Evolutionary conservation across 257 asterid species (phyloP).

Genomic region (Voacanga thouarsii): DNA sequence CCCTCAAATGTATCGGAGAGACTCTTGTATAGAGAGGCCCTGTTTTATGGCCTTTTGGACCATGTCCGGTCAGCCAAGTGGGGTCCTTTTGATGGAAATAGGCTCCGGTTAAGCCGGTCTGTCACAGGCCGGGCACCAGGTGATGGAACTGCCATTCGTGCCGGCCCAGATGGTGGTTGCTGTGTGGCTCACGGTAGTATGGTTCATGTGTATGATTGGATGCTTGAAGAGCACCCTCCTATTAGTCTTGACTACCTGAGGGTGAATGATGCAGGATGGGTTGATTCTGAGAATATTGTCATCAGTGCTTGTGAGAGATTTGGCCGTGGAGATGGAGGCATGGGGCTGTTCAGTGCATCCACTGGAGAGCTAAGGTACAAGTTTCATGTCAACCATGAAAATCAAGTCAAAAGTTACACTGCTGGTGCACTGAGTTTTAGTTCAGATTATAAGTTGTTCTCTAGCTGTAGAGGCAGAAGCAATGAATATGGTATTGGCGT

Average conservation of each 20-base stretch:
- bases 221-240: slow-evolving; percentile 76
- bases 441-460: slow-evolving; percentile 68
- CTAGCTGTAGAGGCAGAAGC: slow-evolving; percentile 86
- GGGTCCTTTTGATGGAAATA: slow-evolving; percentile 85
- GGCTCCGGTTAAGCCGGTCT: slow-evolving; percentile 45
- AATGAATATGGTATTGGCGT: slow-evolving; percentile 90
- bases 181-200: slow-evolving; percentile 92
- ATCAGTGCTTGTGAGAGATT: slow-evolving; percentile 77
- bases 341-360: slow-evolving; percentile 67
- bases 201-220: slow-evolving; percentile 96
- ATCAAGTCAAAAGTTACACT: slow-evolving; percentile 60
- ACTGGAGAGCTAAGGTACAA: slow-evolving; percentile 66
- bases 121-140: slow-evolving; percentile 79
- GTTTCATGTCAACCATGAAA: slow-evolving; percentile 67
- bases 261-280: slow-evolving; percentile 80
- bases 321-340: slow-evolving; percentile 82
- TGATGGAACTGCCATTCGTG: slow-evolving; percentile 86
- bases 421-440: slow-evolving; percentile 78
- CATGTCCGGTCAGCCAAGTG: slow-evolving; percentile 79
- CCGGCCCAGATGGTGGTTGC: slow-evolving; percentile 88
- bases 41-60: slow-evolving; percentile 65
- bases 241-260: slow-evolving; percentile 82
- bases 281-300: slow-evolving; percentile 60
- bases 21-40: slow-evolving; percentile 67
- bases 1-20: slow-evolving; percentile 66